Conservation (phyloP, 2,329 filamentous ascomycete species). For the Cyclaneusma minus region DNA sequence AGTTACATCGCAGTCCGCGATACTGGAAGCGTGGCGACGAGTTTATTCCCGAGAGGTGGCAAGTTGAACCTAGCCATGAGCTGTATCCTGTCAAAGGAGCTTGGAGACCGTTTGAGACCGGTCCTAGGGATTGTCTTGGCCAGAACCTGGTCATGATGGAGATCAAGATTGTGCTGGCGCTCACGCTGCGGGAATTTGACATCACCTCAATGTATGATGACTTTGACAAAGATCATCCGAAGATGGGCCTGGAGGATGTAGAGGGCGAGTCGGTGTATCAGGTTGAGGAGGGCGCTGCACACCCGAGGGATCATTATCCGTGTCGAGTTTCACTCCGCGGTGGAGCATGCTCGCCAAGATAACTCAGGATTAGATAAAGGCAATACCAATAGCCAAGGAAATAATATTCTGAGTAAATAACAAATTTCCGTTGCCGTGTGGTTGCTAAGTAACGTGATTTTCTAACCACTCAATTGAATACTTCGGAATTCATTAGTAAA, state of each 20-base stretch:
- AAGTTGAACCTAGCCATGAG: conserved; percentile 17
- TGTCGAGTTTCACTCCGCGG: too few species aligned
- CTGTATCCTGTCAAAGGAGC: conserved; percentile 26
- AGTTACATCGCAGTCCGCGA: conserved; percentile 21
- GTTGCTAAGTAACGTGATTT: too few species aligned
- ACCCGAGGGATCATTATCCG: too few species aligned
- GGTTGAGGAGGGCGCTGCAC: too few species aligned
- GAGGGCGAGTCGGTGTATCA: conserved; percentile 7
- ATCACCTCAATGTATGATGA: conserved; percentile 23
- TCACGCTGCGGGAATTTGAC: conserved; percentile 30
- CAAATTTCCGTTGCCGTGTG: too few species aligned
- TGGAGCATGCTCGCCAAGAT: too few species aligned
- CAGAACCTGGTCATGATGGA: conserved; percentile 34
- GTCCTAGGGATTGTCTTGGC: conserved; percentile 37
- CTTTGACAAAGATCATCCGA: conserved; percentile 9
- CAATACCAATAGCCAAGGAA: too few species aligned
- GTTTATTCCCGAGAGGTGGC: conserved; percentile 29
- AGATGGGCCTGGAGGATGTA: conserved; percentile 8
- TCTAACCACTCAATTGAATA: too few species aligned
- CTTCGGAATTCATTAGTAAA: too few species aligned
- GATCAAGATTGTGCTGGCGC: conserved; percentile 27
- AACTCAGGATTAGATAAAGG: too few species aligned
- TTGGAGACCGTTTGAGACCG: conserved; percentile 36
- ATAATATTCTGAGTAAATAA: too few species aligned
- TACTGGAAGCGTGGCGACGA: conserved; percentile 25